Conservation (phyloP, 2,329 filamentous ascomycete species). For the Paraconiothyrium sp. region DNA sequence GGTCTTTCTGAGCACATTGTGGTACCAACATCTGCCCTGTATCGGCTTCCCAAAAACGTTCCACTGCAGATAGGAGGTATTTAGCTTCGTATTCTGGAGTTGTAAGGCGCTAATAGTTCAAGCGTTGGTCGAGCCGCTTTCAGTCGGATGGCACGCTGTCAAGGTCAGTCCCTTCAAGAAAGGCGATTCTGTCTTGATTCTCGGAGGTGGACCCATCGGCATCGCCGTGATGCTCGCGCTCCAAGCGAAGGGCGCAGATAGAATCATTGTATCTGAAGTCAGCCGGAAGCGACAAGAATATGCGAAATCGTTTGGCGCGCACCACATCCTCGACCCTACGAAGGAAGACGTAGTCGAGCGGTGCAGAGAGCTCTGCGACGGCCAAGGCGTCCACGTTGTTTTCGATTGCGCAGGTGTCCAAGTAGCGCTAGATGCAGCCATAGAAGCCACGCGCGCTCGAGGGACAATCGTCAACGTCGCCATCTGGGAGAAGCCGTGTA, state of each 20-base stretch:
- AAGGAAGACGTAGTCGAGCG: constrained; percentile 58
- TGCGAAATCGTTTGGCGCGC: constrained; percentile 61
- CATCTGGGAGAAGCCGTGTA: constrained; percentile 64
- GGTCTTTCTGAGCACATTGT: constrained; percentile 63
- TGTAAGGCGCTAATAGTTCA: not conserved
- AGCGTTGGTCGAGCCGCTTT: constrained; percentile 64
- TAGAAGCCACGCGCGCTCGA: constrained; percentile 59
- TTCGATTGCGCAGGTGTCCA: constrained; percentile 66
- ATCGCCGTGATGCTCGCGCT: constrained; percentile 58
- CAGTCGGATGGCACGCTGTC: constrained; percentile 66
- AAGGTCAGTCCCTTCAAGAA: constrained; percentile 60
- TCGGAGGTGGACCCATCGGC: constrained; percentile 52
- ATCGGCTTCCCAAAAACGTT: constrained; percentile 61
- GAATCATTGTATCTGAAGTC: constrained; percentile 65
- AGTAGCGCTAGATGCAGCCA: constrained; percentile 58
- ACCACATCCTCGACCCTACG: constrained; percentile 61
- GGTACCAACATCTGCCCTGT: constrained; percentile 58
- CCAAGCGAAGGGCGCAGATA: constrained; percentile 53
- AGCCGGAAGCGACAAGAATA: constrained; percentile 59
- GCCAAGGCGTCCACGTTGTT: constrained; percentile 59
- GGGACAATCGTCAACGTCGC: constrained; percentile 66
- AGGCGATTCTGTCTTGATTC: constrained; percentile 58
- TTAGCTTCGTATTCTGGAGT: constrained; percentile 6
- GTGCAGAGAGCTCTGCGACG: constrained; percentile 56
- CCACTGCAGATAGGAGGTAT: constrained; percentile 59